phyloP scores from a whole-genome alignment of 352 stramenopile genomes.

The Globisporangium sylvaticum region DNA sequence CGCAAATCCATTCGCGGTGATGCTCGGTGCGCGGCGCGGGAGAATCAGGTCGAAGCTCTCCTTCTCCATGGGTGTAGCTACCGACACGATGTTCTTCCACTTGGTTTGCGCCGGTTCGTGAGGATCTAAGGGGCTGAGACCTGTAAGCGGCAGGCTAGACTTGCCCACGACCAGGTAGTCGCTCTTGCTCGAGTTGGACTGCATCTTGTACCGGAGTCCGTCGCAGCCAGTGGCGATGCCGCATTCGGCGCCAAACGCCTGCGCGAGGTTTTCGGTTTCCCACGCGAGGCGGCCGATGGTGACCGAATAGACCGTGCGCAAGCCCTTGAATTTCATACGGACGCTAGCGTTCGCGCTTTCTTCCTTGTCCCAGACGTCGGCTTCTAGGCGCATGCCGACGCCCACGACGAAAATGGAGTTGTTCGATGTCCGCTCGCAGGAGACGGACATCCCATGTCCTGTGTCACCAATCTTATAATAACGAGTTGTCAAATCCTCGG shows the following conservation, averaged over 20 bases:
- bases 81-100: constrained; percentile 12
- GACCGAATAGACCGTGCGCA: neutral
- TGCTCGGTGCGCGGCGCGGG: constrained; percentile 7
- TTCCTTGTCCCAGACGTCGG: neutral
- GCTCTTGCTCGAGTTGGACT: neutral
- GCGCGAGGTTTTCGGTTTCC: neutral
- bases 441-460: too few species aligned
- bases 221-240: neutral
- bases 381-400: neutral
- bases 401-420: constrained; percentile 7
- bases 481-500: constrained; percentile 12
- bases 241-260: neutral
- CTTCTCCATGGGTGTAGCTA: neutral
- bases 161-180: neutral
- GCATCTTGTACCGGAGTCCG: neutral
- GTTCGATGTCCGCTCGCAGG: constrained; percentile 1
- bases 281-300: neutral
- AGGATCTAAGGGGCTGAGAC: neutral
- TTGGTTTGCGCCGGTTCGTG: neutral
- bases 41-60: constrained; percentile 4
- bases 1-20: neutral
- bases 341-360: too few species aligned
- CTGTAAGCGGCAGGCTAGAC: neutral
- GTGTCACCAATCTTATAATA: too few species aligned
- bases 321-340: too few species aligned